These are phyloP conservation scores for Zygosaccharomyces bisporus DNA, from an alignment of 805 yeast species.

Conservation along the genomic window DNA sequence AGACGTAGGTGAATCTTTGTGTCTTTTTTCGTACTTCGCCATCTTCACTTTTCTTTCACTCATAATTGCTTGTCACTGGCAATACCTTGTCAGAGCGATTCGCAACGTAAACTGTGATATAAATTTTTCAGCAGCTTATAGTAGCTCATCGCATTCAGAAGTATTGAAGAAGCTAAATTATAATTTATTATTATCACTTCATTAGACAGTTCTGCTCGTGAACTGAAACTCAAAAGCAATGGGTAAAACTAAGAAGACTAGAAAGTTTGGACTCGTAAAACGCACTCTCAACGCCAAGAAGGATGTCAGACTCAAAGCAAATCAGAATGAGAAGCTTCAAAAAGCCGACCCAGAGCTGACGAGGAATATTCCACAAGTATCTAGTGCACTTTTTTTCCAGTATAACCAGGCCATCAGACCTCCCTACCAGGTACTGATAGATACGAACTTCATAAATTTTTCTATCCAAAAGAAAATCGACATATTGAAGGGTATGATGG, in stretches of 20 bases:
- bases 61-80: neutral
- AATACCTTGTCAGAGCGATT: neutral
- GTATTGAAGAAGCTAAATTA: neutral
- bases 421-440: constrained; percentile 94
- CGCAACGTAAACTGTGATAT: constrained; percentile 9
- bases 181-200: neutral
- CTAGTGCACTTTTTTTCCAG: constrained; percentile 92
- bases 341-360: constrained; percentile 74
- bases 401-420: constrained; percentile 92
- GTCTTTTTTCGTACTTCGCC: no score
- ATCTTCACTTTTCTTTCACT: no score
- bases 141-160: constrained; percentile 2
- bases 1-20: no score
- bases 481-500: constrained; percentile 96
- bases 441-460: constrained; percentile 95
- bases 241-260: constrained; percentile 97
- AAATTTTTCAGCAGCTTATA: constrained; percentile 15
- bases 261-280: constrained; percentile 93
- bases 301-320: constrained; percentile 55
- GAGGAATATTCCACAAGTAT: constrained; percentile 82
- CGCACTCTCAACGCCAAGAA: constrained; percentile 66
- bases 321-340: constrained; percentile 38
- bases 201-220: neutral
- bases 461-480: constrained; percentile 95
- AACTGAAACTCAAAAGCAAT: constrained; percentile 37